Evolutionary conservation across 371 early-diverging fungal species (phyloP), one percentile per base, ranked within the genome.

Genomic region (Neoconidiobolus thromboides): DNA sequence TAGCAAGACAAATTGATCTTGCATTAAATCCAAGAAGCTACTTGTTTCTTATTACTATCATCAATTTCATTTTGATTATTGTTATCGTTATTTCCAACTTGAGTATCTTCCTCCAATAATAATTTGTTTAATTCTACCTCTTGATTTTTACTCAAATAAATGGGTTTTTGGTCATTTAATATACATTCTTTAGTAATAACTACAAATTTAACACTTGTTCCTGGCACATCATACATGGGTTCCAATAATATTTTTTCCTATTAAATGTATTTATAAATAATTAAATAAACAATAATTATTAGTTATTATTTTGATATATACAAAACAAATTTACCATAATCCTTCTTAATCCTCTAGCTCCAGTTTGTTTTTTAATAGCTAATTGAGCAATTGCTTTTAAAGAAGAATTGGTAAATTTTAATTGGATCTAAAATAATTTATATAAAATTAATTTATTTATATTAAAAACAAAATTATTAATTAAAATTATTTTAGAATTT

Each of bases 261-360:
- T 42, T 60, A 15, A 55, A 42, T 5, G 9, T 12, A 51, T 1
- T 46, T 15, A 39, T 44, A 12, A 43, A 26, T 7, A 15, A 41
- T 43, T 62, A n/a, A n/a, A n/a, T n/a, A n/a, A n/a, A n/a, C n/a
- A n/a, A n/a, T n/a, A n/a, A n/a, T n/a, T n/a, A n/a, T n/a, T n/a
- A n/a, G n/a, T n/a, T n/a, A n/a, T n/a, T n/a, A n/a, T n/a, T n/a
- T n/a, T n/a, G n/a, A n/a, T n/a, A n/a, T n/a, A n/a, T n/a, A n/a
- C n/a, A n/a, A n/a, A n/a, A n/a, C n/a, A n/a, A 15, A 41, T 43
- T 62, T 75, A 74, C 81, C 85, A 91, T 83, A 54, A 91, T 88
- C 6, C 88, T 71, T 46, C 91, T 74, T 58, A 93, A 68, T 2
- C 93, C 93, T 43, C 93, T 77, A 9, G 93, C 93, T 12, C 93